Percentiles rank a stretch among this genome's conserved stretches.
phyloP scores from a whole-genome alignment of 1,284 basidiomycete genomes.

The Ceratobasidium theobromae region DNA sequence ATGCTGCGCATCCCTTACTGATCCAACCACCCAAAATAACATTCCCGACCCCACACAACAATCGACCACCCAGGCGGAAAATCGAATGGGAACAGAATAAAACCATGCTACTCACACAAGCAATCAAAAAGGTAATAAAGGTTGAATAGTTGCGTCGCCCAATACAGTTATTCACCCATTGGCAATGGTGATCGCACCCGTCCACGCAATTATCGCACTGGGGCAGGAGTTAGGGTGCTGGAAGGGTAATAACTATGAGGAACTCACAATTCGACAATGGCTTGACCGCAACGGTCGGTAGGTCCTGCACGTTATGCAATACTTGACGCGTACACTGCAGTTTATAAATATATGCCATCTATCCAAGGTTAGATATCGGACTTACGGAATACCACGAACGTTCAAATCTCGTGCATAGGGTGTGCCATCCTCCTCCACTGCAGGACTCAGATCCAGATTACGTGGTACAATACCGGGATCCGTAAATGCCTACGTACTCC shows the following conservation, averaged over 20 bases:
- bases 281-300: constrained; percentile 90
- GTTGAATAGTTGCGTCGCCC: constrained; percentile 89
- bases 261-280: constrained; percentile 84
- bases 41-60: background rate
- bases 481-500: constrained; percentile 59
- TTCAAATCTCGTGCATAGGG: constrained; percentile 80
- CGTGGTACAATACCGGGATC: constrained; percentile 92
- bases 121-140: constrained; percentile 78
- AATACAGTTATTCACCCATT: constrained; percentile 93
- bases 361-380: constrained; percentile 38
- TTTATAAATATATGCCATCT: no score
- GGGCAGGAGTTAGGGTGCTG: no score
- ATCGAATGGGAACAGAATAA: background rate
- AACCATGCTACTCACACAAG: constrained; percentile 56
- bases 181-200: constrained; percentile 87
- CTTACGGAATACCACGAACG: constrained; percentile 76
- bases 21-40: background rate
- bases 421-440: constrained; percentile 54
- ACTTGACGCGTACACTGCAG: constrained; percentile 81
- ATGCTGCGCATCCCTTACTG: no score
- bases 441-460: constrained; percentile 76
- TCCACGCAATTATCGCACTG: constrained; percentile 97
- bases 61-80: background rate
- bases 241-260: background rate
- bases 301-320: constrained; percentile 85